Conservation (phyloP, 331 rosid genomes). For the Malus hybrid region DNA sequence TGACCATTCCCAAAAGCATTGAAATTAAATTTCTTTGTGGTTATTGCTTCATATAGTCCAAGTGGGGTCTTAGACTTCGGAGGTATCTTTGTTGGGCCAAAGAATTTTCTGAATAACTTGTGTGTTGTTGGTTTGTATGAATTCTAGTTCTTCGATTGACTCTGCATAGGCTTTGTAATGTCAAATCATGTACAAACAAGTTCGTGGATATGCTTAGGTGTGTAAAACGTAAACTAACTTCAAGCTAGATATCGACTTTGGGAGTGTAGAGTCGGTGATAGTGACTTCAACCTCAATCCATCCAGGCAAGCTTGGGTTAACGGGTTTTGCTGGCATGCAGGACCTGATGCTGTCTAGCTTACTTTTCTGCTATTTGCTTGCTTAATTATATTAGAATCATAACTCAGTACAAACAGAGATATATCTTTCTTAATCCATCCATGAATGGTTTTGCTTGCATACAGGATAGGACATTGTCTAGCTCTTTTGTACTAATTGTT, state of each 20-base stretch:
- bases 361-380: not conserved
- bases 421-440: not conserved
- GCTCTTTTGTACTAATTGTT: not conserved
- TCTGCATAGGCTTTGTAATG: not conserved
- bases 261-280: not conserved
- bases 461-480: not conserved
- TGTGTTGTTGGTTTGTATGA: not conserved
- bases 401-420: not conserved
- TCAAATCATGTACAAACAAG: not conserved
- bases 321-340: not conserved
- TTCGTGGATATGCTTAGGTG: not conserved
- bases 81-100: not conserved
- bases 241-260: not conserved
- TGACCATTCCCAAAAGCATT: constrained; percentile 6
- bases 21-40: not conserved
- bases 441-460: not conserved
- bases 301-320: not conserved
- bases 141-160: not conserved
- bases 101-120: not conserved
- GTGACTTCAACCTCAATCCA: not conserved
- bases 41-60: not conserved
- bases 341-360: not conserved
- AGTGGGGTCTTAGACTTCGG: constrained; percentile 1
- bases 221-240: not conserved
- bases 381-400: not conserved